phyloP scores from a whole-genome alignment of 2,329 filamentous ascomycete species.

The Blastomyces parvus region DNA sequence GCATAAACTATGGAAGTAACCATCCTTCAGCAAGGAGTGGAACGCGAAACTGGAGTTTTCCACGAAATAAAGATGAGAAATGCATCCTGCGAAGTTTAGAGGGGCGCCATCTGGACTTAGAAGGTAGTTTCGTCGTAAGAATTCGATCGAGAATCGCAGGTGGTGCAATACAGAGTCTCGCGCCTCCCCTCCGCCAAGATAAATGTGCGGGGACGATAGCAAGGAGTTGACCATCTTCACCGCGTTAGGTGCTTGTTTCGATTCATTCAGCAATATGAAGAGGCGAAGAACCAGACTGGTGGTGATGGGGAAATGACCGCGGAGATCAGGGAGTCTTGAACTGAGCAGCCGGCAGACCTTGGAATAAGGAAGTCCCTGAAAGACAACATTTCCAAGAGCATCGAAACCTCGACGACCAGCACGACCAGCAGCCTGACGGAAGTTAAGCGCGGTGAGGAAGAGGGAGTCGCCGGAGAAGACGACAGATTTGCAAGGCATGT shows the following conservation, averaged over 20 bases:
- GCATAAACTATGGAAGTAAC: slow-evolving; percentile 60
- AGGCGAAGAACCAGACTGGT: slow-evolving; percentile 62
- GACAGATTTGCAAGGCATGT: slow-evolving; percentile 75
- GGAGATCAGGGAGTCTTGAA: slow-evolving; percentile 62
- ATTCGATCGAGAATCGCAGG: slow-evolving; percentile 71
- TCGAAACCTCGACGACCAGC: slow-evolving; percentile 74
- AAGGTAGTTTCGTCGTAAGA: slow-evolving; percentile 59
- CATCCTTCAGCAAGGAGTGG: slow-evolving; percentile 60
- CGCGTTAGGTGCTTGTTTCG: slow-evolving; percentile 54
- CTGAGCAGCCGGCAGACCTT: slow-evolving; percentile 62
- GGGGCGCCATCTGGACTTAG: slow-evolving; percentile 53
- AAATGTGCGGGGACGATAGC: slow-evolving; percentile 59
- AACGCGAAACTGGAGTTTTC: slow-evolving; percentile 69
- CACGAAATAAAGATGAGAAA: slow-evolving; percentile 66
- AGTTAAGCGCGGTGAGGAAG: slow-evolving; percentile 65
- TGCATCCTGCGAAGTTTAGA: slow-evolving; percentile 60
- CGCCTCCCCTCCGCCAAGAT: slow-evolving; percentile 58
- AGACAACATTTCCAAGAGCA: slow-evolving; percentile 70
- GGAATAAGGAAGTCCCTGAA: slow-evolving; percentile 53
- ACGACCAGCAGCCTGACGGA: slow-evolving; percentile 65
- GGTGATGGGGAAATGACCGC: slow-evolving; percentile 69
- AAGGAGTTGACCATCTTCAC: slow-evolving; percentile 55
- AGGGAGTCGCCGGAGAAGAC: slow-evolving; percentile 66
- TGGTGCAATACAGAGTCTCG: slow-evolving; percentile 65
- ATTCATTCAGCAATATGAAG: slow-evolving; percentile 57